Base-by-base conservation (phyloP, 1,139 yeast species). In the Suhomyces yuchorum region DNA sequence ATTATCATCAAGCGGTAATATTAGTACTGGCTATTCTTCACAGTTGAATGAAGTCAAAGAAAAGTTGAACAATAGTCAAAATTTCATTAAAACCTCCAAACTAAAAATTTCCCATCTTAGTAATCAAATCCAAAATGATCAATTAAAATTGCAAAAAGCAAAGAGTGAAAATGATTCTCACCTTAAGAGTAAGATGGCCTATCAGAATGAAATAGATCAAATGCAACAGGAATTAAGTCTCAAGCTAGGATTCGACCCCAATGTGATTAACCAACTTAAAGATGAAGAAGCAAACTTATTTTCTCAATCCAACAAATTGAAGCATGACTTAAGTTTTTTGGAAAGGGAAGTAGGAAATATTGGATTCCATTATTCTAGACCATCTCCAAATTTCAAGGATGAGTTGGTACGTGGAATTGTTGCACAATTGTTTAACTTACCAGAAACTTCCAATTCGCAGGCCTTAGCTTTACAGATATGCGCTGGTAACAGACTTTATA, bases 401-500 rank as follows among this genome's bases (percentile, higher is more conserved):
- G 59, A 67, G 1, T 75, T 85, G 2, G 96, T 91, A 5, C 85
- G 85, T 59, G 99, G 99, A 37, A 81, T 91, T 15, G 96, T 93
- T 15, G 97, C 97, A 1, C 96, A 88, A 60, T 70, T 93, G 44
- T 91, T 95, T 61, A 70, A 78, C 1, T 65, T 95, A 23, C 80
- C 80, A 18, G 82, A 83, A 49, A 62, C 74, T 2, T 81, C 87
- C 49, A 66, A 71, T 44, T 78, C 81, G 32, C 84, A 85, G 50
- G 87, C 96, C 0, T 77, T 86, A 37, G 99, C 99, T 0, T 71
- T 95, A 41, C 98, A 95, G 65, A 86, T 89, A 2, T 87, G 97
- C 66, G 99, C 98, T 4, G 99, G 99, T 42, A 96, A 93, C 3
- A 77, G 95, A 56, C 69, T 95, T 35, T 95, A 84, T 65, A 91